Percentiles rank a stretch among this genome's conserved stretches.
These are phyloP conservation scores for Wallacemonas sp. DNA, from an alignment of 208 protist genomes.

Conservation along the genomic window DNA sequence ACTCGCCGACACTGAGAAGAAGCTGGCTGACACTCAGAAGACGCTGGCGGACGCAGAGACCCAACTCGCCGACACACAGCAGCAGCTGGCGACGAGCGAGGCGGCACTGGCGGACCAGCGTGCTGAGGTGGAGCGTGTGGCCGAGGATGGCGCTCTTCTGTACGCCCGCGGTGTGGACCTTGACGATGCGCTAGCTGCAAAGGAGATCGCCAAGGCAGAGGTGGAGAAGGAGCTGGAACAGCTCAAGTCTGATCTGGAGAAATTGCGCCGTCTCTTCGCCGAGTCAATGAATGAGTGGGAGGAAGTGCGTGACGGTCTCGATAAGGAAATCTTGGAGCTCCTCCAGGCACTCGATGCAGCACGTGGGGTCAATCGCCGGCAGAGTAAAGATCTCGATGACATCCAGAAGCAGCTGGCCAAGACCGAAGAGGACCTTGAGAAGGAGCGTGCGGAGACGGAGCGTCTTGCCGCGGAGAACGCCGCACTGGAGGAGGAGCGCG, in stretches of 20 bases:
- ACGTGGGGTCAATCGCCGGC: no score
- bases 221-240: background rate
- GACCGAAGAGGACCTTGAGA: slow-evolving; percentile 18
- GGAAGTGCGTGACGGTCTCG: background rate
- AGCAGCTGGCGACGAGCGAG: background rate
- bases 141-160: background rate
- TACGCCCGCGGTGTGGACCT: slow-evolving; percentile 20
- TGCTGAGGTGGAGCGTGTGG: slow-evolving; percentile 19
- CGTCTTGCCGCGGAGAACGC: slow-evolving; percentile 11
- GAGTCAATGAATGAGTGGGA: background rate
- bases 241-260: slow-evolving; percentile 7
- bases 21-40: background rate
- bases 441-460: slow-evolving; percentile 13
- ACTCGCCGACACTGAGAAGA: slow-evolving; percentile 10
- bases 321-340: background rate
- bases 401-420: slow-evolving; percentile 15
- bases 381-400: no score
- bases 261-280: background rate
- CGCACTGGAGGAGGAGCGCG: slow-evolving; percentile 10
- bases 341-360: no score
- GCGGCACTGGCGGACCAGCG: slow-evolving; percentile 15
- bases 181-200: slow-evolving; percentile 16
- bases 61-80: background rate
- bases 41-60: background rate
- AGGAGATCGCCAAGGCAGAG: background rate